Conservation (phyloP, 176 grass and related monocot species). For the Guadua angustifolia region DNA sequence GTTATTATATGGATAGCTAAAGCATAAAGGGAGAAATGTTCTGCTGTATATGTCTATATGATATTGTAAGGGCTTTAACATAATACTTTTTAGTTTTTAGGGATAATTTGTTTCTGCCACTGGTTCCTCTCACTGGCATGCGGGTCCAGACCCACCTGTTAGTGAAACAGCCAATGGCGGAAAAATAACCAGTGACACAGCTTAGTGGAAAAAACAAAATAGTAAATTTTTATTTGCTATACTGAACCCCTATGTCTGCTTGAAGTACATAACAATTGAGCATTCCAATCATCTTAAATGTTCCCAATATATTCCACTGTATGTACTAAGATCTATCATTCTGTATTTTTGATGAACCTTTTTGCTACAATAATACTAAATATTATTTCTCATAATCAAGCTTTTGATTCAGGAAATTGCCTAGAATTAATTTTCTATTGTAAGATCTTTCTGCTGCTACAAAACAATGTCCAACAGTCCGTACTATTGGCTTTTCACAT, state of each 20-base stretch:
- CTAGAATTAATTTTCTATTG: neutral
- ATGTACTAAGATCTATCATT: slow-evolving; percentile 6
- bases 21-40: neutral
- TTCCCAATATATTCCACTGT: neutral
- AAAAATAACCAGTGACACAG: neutral
- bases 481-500: slow-evolving; percentile 22
- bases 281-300: slow-evolving; percentile 3
- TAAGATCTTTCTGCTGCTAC: slow-evolving; percentile 4
- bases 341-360: neutral
- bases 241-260: slow-evolving; percentile 1
- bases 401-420: neutral
- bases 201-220: neutral
- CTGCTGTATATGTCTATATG: neutral
- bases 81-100: neutral
- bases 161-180: neutral
- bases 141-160: neutral
- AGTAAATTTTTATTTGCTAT: slow-evolving; percentile 18
- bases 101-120: neutral
- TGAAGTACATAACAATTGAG: neutral
- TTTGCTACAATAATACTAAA: slow-evolving; percentile 5
- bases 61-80: slow-evolving; percentile 16
- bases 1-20: neutral
- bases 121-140: neutral
- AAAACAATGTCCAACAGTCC: neutral
- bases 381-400: slow-evolving; percentile 16